These are phyloP conservation scores for Dipodascopsis uninucleata DNA, from an alignment of 805 yeast species.

Conservation along the genomic window DNA sequence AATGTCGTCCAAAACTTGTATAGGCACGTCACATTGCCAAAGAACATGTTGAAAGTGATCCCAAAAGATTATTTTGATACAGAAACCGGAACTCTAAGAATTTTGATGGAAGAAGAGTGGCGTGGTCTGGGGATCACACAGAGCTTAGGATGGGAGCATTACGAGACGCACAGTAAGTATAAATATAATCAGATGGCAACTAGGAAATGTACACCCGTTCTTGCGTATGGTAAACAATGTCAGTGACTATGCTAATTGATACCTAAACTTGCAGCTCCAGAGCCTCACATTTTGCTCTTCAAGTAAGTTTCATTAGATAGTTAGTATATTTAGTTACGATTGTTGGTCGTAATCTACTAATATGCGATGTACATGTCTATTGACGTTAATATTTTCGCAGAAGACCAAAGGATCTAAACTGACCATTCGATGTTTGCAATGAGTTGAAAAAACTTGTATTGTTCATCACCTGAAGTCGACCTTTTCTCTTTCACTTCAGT, in stretches of 20 bases:
- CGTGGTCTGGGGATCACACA: constrained; percentile 97
- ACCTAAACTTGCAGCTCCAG: constrained; percentile 64
- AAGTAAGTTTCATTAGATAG: constrained; percentile 43
- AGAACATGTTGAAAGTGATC: constrained; percentile 87
- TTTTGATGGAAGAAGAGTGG: constrained; percentile 95
- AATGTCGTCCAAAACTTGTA: not conserved
- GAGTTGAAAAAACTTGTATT: too few species aligned
- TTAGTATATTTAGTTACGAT: too few species aligned
- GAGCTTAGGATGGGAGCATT: constrained; percentile 95
- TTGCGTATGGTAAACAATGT: not conserved
- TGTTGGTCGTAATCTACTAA: too few species aligned
- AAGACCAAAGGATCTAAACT: too few species aligned
- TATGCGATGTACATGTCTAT: too few species aligned
- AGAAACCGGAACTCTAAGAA: constrained; percentile 89
- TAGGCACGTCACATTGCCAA: constrained; percentile 94
- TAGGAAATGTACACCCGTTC: not conserved
- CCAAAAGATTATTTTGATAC: constrained; percentile 92
- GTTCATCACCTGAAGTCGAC: too few species aligned
- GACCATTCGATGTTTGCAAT: too few species aligned
- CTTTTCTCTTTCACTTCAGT: too few species aligned
- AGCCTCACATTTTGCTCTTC: constrained; percentile 91
- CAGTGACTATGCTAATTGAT: not conserved
- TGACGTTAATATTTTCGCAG: too few species aligned
- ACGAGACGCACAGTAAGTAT: constrained; percentile 74
- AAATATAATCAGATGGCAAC: not conserved